Conservation (phyloP, 192 early-diverging fungal genomes). For the Linnemannia elongata region DNA sequence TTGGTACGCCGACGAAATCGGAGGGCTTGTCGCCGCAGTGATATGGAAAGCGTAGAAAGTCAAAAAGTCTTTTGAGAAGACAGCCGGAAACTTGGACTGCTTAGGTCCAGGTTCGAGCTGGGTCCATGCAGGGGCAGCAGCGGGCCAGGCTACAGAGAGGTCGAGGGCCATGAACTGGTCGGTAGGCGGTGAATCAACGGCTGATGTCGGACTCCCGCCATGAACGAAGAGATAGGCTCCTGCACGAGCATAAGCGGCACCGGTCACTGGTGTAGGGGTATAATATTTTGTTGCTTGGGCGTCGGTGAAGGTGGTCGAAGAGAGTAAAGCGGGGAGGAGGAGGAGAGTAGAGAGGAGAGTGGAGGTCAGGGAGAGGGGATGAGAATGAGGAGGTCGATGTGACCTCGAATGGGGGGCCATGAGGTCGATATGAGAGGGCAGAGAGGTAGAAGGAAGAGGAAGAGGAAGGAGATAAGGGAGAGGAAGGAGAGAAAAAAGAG, state of each 20-base stretch:
- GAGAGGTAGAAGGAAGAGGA: too few species aligned
- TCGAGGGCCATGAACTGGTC: conserved; percentile 10
- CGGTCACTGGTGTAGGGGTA: neutral
- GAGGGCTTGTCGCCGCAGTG: neutral
- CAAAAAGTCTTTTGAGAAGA: conserved; percentile 1
- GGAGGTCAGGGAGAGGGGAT: neutral
- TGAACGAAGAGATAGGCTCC: neutral
- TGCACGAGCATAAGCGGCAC: neutral
- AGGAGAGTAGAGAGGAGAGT: neutral
- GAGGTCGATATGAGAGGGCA: too few species aligned
- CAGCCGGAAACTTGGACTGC: neutral
- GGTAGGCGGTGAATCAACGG: neutral
- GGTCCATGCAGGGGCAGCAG: neutral
- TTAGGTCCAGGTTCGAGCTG: neutral
- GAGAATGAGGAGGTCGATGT: neutral
- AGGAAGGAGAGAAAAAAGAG: neutral
- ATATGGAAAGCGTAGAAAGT: neutral
- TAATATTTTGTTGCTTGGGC: neutral
- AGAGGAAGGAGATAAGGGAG: neutral
- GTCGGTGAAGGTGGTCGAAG: neutral
- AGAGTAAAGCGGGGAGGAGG: neutral
- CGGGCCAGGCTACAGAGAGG: neutral
- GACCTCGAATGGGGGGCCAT: neutral
- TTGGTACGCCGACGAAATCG: neutral
- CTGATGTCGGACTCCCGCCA: neutral